Evolutionary conservation across 1,284 basidiomycete species (phyloP).

Genomic region (Heterobasidion parviporum): DNA sequence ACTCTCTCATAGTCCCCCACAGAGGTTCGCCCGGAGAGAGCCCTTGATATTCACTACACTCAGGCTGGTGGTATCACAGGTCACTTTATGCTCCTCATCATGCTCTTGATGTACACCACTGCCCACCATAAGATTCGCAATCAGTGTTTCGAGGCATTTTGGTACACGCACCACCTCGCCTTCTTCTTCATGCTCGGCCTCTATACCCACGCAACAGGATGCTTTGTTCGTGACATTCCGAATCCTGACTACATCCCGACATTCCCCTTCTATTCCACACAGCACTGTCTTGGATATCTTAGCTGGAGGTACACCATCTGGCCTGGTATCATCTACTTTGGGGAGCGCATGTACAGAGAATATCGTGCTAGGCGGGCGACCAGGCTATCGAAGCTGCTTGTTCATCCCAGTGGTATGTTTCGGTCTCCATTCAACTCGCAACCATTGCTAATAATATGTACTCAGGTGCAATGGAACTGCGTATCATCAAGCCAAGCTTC

Average conservation of each 20-base stretch:
- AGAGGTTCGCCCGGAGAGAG: slow-evolving; percentile 73
- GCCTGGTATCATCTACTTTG: slow-evolving; percentile 81
- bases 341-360: slow-evolving; percentile 75
- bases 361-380: slow-evolving; percentile 70
- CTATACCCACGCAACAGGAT: slow-evolving; percentile 84
- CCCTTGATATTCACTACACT: slow-evolving; percentile 77
- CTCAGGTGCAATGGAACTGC: slow-evolving; percentile 78
- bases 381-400: slow-evolving; percentile 69
- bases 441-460: slow-evolving; percentile 14
- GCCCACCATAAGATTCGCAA: slow-evolving; percentile 76
- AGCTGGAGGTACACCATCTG: slow-evolving; percentile 86
- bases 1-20: slow-evolving; percentile 7
- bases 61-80: slow-evolving; percentile 84
- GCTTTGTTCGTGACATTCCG: slow-evolving; percentile 79
- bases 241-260: slow-evolving; percentile 54
- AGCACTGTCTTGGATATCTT: slow-evolving; percentile 79
- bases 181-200: slow-evolving; percentile 88
- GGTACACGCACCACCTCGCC: slow-evolving; percentile 88
- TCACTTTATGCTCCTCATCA: slow-evolving; percentile 85
- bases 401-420: slow-evolving; percentile 67
- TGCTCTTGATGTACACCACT: slow-evolving; percentile 81
- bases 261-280: slow-evolving; percentile 79
- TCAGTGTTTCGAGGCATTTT: slow-evolving; percentile 88
- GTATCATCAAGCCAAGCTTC: slow-evolving; percentile 82
- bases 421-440: slow-evolving; percentile 1